Evolutionary conservation across 2,329 filamentous ascomycete genomes (phyloP).

Genomic region (Scytalidium sp.): DNA sequence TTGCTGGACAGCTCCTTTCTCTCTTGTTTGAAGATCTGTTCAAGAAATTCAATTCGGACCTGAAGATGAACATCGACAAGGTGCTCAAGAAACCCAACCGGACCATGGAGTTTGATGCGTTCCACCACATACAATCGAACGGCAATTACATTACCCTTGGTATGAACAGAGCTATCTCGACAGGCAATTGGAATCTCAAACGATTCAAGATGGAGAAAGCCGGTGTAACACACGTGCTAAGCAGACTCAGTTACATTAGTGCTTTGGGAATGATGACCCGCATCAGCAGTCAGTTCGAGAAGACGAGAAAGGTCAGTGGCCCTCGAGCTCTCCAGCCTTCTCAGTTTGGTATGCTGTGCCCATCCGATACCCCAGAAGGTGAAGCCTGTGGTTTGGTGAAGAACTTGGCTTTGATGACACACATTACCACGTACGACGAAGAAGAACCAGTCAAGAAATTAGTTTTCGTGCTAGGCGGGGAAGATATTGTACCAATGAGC

Average conservation of each 20-base stretch:
- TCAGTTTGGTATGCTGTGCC: constrained; percentile 97
- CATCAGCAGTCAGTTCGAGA: constrained; percentile 98
- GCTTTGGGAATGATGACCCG: constrained; percentile 99
- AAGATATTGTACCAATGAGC: constrained; percentile 74
- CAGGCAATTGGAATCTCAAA: constrained; percentile 96
- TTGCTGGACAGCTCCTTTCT: constrained; percentile 91
- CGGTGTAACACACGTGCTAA: constrained; percentile 93
- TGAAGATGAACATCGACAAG: constrained; percentile 94
- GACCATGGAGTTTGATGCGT: constrained; percentile 83
- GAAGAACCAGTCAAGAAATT: constrained; percentile 86
- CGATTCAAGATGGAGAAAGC: constrained; percentile 98
- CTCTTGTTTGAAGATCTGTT: constrained; percentile 96
- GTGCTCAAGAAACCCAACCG: constrained; percentile 91
- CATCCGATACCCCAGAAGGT: constrained; percentile 96
- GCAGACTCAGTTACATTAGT: constrained; percentile 91
- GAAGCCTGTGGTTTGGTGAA: constrained; percentile 98
- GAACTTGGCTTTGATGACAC: constrained; percentile 97
- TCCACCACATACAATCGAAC: constrained; percentile 78
- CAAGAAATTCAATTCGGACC: constrained; percentile 86
- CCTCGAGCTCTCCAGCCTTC: constrained; percentile 95
- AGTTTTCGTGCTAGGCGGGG: constrained; percentile 81
- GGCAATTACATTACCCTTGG: constrained; percentile 86
- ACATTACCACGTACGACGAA: constrained; percentile 95
- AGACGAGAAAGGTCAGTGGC: constrained; percentile 94
- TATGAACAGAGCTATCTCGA: constrained; percentile 94